Evolutionary conservation across 768 basidiomycete genomes (phyloP).

Genomic region (Coprinopsis sp.): DNA sequence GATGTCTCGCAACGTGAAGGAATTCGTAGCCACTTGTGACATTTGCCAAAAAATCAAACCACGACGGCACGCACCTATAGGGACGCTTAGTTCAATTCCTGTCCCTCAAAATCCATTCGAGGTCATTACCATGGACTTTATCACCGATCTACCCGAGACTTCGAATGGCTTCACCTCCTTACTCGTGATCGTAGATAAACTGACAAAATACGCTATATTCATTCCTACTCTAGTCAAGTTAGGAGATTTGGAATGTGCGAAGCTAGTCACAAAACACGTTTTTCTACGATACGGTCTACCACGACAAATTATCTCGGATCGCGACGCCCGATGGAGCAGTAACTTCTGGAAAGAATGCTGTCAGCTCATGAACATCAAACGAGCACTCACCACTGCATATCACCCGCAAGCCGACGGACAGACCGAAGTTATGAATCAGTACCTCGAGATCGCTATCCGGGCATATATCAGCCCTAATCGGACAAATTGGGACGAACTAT

Average conservation of each 20-base stretch:
- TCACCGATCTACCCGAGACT: conserved; percentile 25
- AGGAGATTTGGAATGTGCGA: conserved; percentile 22
- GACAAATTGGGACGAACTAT: conserved; percentile 21
- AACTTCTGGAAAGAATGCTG: conserved; percentile 26
- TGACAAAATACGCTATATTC: conserved; percentile 37
- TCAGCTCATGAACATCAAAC: conserved; percentile 20
- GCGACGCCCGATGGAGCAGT: conserved; percentile 22
- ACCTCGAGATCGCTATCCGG: conserved; percentile 25
- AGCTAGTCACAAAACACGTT: conserved; percentile 26
- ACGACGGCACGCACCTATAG: conserved; percentile 29
- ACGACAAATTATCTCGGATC: conserved; percentile 24
- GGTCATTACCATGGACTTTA: conserved; percentile 30
- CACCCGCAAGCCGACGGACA: conserved; percentile 35
- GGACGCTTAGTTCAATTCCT: conserved; percentile 29
- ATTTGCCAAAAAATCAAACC: conserved; percentile 29
- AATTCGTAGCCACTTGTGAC: conserved; percentile 20
- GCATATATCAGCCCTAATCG: conserved; percentile 22
- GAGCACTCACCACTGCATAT: conserved; percentile 21
- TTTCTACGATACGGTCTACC: conserved; percentile 21
- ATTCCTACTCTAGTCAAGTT: conserved; percentile 26
- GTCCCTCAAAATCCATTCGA: conserved; percentile 29
- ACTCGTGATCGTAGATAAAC: conserved; percentile 31
- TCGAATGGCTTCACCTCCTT: conserved; percentile 25
- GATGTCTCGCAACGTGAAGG: conserved; percentile 22
- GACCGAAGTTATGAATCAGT: conserved; percentile 30